Evolutionary conservation across 2,329 filamentous ascomycete genomes (phyloP).

Genomic region (Penicillium sp.): DNA sequence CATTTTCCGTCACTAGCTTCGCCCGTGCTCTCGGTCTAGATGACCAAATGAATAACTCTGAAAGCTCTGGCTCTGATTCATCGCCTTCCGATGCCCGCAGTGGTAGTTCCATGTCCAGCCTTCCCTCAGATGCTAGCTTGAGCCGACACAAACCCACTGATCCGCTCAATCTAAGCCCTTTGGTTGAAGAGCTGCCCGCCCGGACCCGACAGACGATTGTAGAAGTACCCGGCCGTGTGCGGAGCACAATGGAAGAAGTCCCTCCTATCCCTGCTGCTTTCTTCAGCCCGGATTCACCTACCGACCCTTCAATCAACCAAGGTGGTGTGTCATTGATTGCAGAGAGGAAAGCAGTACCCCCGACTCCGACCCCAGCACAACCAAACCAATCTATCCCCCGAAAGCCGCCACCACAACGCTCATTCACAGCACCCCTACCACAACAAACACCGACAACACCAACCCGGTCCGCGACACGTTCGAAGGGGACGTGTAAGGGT

Average conservation of each 20-base stretch:
- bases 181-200: constrained; percentile 58
- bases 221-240: constrained; percentile 39
- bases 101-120: constrained; percentile 62
- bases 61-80: constrained; percentile 66
- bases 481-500: constrained; percentile 77
- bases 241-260: constrained; percentile 29
- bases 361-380: constrained; percentile 8
- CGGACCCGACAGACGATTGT: constrained; percentile 22
- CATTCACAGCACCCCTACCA: constrained; percentile 37
- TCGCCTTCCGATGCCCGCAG: constrained; percentile 60
- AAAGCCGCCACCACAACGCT: constrained; percentile 28
- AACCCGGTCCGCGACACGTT: constrained; percentile 44
- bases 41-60: constrained; percentile 65
- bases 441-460: constrained; percentile 43
- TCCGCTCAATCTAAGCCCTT: constrained; percentile 48
- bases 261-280: constrained; percentile 33
- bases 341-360: constrained; percentile 17
- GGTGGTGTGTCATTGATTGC: constrained; percentile 41
- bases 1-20: constrained; percentile 41
- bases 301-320: constrained; percentile 47
- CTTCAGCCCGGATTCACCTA: constrained; percentile 49
- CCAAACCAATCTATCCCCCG: constrained; percentile 21
- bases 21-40: constrained; percentile 45
- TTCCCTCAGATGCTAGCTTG: constrained; percentile 46
- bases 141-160: constrained; percentile 34